Base-by-base conservation (phyloP, 2,329 filamentous ascomycete species). In the Hypoxylon sp. region DNA sequence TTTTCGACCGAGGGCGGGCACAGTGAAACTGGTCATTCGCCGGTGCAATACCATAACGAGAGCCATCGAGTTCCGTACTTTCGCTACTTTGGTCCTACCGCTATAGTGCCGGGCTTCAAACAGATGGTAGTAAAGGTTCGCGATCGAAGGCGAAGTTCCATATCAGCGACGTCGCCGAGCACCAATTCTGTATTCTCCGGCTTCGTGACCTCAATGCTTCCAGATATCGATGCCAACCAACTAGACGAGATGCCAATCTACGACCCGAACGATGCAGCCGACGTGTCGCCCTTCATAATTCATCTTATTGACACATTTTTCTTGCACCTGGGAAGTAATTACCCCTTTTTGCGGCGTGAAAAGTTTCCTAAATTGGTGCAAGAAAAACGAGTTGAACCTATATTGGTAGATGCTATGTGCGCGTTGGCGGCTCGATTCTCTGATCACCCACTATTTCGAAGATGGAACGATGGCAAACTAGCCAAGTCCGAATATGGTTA, bases 101-200 rank as follows among this genome's bases (percentile, higher is more conserved):
- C 91, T 56, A 96, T 96, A 65, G 90, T 94, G 42, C 91, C 91
- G 1, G 91, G 91, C 15, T 95, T 91, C 74, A 95, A 95, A 71
- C 90, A 95, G 69, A 95, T 95, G 90, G 89, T 95, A 17, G 86
- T 89, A 51, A 86, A 88, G 44, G 83, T 92, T 20, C 81, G 86
- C 51, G 85, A 88, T 52, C 77, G 84, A 51, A 80, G 84, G 16
- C 79, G 80, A 16, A 85, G 84, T 40, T 86, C 83, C 12, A 79
- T 82, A 35, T 82, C 84, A 0, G 76, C 71, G 6, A 73, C 77
- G 0, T 83, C 81, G 0, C 78, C 81, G 0, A 57, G 54, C 46
- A 78, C 78, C 5, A 66, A 61, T 36, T 66, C 66, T 8, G 47
- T 63, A 13, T 63, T 66, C 37, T 61, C 62, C 3, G 65, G 67